Percentiles rank a stretch among this genome's conserved stretches.
These are phyloP conservation scores for Rhipidocladum racemiflorum DNA, from an alignment of 176 grass and related monocot genomes.

Conservation along the genomic window DNA sequence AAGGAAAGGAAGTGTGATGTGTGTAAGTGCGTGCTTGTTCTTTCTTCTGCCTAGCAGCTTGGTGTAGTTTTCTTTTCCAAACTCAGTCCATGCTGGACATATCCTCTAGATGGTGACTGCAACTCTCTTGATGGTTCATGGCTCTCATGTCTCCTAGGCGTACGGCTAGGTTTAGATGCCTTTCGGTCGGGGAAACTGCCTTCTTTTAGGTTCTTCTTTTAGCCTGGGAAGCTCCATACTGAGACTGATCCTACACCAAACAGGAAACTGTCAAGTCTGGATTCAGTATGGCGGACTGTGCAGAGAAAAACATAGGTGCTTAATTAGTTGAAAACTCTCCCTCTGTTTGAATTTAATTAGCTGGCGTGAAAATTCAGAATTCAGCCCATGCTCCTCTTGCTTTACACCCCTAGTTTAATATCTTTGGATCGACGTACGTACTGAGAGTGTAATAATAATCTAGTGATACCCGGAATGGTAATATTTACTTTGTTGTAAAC, in stretches of 20 bases:
- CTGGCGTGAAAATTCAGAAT: neutral
- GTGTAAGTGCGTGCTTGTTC: constrained; percentile 20
- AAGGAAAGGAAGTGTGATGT: neutral
- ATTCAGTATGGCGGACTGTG: neutral
- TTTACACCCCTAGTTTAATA: neutral
- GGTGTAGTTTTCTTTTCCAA: neutral
- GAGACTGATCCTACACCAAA: constrained; percentile 6
- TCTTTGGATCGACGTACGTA: neutral
- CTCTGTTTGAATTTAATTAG: neutral
- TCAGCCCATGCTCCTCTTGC: neutral
- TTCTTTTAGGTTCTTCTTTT: constrained; percentile 9
- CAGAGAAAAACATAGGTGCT: neutral
- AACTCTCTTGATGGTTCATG: constrained; percentile 13
- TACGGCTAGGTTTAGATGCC: constrained; percentile 27
- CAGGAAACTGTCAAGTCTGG: neutral
- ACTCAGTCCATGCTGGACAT: neutral
- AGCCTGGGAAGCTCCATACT: constrained; percentile 3
- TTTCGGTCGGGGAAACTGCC: neutral
- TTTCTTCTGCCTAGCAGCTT: neutral
- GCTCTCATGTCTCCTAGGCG: neutral
- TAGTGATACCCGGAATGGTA: neutral
- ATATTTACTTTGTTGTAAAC: neutral
- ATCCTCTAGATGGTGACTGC: neutral
- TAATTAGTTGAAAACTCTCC: neutral
- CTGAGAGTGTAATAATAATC: neutral